phyloP scores from a whole-genome alignment of 2,329 filamentous ascomycete genomes.

The Westerdykella aurantiaca region DNA sequence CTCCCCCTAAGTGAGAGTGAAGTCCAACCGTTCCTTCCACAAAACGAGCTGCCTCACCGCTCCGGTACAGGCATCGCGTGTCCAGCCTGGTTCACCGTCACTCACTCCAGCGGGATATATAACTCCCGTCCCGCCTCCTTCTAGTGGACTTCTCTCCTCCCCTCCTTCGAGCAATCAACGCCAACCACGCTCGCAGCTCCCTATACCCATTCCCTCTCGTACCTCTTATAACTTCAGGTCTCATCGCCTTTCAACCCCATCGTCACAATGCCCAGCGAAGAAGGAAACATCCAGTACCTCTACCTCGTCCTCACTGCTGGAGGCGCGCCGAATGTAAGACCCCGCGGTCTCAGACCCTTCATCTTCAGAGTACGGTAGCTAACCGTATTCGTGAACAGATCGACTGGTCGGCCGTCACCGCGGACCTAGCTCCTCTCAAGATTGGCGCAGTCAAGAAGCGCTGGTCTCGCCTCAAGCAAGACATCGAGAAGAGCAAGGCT shows the following conservation, averaged over 20 bases:
- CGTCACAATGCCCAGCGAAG: constrained; percentile 22
- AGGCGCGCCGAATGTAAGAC: constrained; percentile 19
- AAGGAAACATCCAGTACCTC: constrained; percentile 27
- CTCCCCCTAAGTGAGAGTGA: not conserved
- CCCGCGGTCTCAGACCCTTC: not conserved
- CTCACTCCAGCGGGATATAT: too few relatives aligned
- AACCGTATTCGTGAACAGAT: constrained; percentile 15
- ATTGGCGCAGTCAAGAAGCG: constrained; percentile 24
- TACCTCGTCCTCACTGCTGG: constrained; percentile 25
- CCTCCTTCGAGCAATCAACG: too few relatives aligned
- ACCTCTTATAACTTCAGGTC: too few relatives aligned
- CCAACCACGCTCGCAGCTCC: too few relatives aligned
- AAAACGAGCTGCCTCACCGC: too few relatives aligned
- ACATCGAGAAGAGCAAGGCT: constrained; percentile 18
- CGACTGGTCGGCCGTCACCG: constrained; percentile 23
- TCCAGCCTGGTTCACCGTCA: too few relatives aligned
- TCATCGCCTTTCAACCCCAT: not conserved
- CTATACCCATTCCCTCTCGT: too few relatives aligned
- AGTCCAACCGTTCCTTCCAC: too few relatives aligned
- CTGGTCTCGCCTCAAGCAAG: constrained; percentile 29
- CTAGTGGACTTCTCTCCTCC: too few relatives aligned
- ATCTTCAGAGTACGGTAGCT: not conserved
- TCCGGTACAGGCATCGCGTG: too few relatives aligned
- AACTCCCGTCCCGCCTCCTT: too few relatives aligned
- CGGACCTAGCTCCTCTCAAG: constrained; percentile 19